Percentiles rank a stretch among this genome's conserved stretches.
Evolutionary conservation across 805 yeast genomes (phyloP).

Genomic region (Brettanomyces anomalus): DNA sequence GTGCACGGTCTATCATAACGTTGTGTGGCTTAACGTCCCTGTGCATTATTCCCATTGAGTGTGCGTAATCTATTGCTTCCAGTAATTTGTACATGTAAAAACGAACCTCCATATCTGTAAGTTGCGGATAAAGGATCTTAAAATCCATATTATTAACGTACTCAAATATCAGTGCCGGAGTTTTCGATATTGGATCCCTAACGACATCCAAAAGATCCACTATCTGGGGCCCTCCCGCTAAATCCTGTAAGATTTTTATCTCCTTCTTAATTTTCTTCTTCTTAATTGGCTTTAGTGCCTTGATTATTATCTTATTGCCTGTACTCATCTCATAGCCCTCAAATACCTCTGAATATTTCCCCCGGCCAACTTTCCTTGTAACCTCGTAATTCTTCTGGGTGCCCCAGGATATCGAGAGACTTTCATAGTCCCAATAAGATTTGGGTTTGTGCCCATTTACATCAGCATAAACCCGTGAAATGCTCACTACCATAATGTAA

Average conservation of each 20-base stretch:
- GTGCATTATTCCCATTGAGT: constrained; percentile 93
- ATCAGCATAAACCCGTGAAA: constrained; percentile 59
- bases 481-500: constrained; percentile 8
- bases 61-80: constrained; percentile 80
- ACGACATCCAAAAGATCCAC: constrained; percentile 73
- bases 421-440: constrained; percentile 83
- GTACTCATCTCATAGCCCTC: constrained; percentile 66
- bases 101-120: constrained; percentile 67
- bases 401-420: constrained; percentile 54
- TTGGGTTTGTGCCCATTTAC: constrained; percentile 59
- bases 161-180: constrained; percentile 85
- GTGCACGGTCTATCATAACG: constrained; percentile 84
- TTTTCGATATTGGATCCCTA: constrained; percentile 67
- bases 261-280: constrained; percentile 87
- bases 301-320: constrained; percentile 65
- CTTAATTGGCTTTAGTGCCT: constrained; percentile 88
- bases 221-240: constrained; percentile 79
- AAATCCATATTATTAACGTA: constrained; percentile 77
- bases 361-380: constrained; percentile 78
- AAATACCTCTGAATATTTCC: constrained; percentile 93
- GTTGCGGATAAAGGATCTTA: constrained; percentile 69
- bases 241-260: constrained; percentile 76
- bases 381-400: constrained; percentile 50
- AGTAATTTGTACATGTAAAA: constrained; percentile 75
- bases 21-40: constrained; percentile 95